Percentiles rank a stretch among this genome's conserved stretches.
Conservation (phyloP, 345 rosid genomes). For the Mangifera indica region DNA sequence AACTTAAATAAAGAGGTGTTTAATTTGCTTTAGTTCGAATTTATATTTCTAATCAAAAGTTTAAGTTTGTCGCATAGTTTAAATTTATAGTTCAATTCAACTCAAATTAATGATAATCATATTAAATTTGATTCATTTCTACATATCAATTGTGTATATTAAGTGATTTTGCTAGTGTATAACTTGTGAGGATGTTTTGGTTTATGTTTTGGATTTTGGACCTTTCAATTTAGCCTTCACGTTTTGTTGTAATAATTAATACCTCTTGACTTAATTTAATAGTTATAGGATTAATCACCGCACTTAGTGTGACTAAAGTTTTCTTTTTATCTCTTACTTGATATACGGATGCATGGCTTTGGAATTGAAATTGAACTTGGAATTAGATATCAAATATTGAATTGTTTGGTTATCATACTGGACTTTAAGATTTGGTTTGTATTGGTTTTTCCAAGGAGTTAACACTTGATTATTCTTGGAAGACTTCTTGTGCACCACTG, state of each 20-base stretch:
- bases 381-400: background rate
- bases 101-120: slow-evolving; percentile 15
- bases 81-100: no score
- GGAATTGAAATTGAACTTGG: background rate
- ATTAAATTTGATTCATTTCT: background rate
- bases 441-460: no score
- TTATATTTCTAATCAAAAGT: no score
- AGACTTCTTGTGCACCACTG: background rate
- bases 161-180: background rate
- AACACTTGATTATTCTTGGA: no score
- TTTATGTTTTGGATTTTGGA: background rate
- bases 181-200: background rate
- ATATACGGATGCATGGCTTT: background rate
- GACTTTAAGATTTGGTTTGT: no score
- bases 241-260: background rate
- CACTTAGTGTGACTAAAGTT: background rate
- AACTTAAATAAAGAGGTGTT: no score
- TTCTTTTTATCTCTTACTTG: background rate
- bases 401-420: background rate
- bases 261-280: background rate
- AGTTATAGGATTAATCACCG: background rate
- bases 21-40: no score
- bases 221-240: background rate
- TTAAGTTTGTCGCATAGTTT: no score
- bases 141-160: background rate